Conservation (phyloP, 2,329 filamentous ascomycete species). For the Ceratocystis eucalypticola region DNA sequence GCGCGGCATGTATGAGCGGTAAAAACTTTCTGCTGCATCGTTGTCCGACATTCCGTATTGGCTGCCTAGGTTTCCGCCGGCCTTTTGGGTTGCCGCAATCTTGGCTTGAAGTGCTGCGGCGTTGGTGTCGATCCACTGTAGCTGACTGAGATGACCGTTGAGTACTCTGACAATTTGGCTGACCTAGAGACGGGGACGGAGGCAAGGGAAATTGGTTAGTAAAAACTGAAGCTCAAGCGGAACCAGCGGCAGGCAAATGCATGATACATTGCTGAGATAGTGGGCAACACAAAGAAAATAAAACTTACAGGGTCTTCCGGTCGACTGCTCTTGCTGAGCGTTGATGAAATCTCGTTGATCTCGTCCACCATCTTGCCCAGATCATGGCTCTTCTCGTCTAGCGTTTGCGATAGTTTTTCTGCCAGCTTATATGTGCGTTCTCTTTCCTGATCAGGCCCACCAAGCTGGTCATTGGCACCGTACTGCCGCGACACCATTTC, state of each 20-base stretch:
- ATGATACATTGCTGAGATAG: too few species aligned
- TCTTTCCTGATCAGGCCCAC: constrained; percentile 86
- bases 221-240: neutral
- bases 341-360: constrained; percentile 86
- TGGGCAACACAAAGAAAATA: neutral
- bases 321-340: constrained; percentile 77
- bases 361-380: constrained; percentile 95
- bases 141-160: constrained; percentile 79
- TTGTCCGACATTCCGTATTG: constrained; percentile 48
- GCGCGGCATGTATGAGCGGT: constrained; percentile 71
- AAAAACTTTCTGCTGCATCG: constrained; percentile 77
- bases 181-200: constrained; percentile 39
- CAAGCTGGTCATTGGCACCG: constrained; percentile 59
- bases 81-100: constrained; percentile 69
- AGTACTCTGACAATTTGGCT: constrained; percentile 92
- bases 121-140: constrained; percentile 87
- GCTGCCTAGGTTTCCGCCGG: constrained; percentile 48
- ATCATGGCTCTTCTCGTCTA: constrained; percentile 90
- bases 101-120: constrained; percentile 69
- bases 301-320: constrained; percentile 69
- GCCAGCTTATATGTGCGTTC: constrained; percentile 93
- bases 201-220: constrained; percentile 7
- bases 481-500: constrained; percentile 71
- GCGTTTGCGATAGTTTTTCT: constrained; percentile 76
- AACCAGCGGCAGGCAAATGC: too few species aligned